phyloP scores from a whole-genome alignment of 106 monocot genomes.

The Dioscorea alata region DNA sequence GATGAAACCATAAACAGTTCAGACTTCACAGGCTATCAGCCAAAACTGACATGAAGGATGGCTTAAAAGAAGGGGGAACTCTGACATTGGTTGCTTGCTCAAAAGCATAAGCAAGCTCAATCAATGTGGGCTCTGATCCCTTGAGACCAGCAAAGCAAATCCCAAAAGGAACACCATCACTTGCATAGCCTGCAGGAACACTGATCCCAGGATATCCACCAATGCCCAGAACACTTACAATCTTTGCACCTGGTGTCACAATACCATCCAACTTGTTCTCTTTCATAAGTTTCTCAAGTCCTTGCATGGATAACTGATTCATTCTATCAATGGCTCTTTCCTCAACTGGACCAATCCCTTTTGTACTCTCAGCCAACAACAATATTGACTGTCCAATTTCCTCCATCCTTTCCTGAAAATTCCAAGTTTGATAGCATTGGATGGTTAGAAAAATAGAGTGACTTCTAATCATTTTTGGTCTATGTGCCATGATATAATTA shows the following conservation, averaged over 20 bases:
- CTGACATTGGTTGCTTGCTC: constrained; percentile 27
- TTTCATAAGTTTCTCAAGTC: constrained; percentile 22
- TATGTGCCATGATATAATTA: too few relatives aligned
- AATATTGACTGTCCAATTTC: constrained; percentile 17
- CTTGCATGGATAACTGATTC: constrained; percentile 7
- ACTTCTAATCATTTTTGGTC: too few relatives aligned
- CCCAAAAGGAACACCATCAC: constrained; percentile 23
- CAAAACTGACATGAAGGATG: too few relatives aligned
- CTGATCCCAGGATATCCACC: constrained; percentile 35
- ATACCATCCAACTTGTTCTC: constrained; percentile 20
- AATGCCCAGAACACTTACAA: constrained; percentile 12
- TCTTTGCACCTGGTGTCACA: constrained; percentile 7
- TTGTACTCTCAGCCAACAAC: constrained; percentile 9
- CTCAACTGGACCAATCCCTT: constrained; percentile 1
- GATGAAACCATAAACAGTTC: too few relatives aligned
- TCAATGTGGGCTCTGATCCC: constrained; percentile 31
- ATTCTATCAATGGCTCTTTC: background rate
- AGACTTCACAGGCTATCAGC: too few relatives aligned
- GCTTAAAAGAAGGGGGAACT: constrained; percentile 12
- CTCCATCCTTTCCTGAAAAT: constrained; percentile 11
- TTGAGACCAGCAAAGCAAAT: constrained; percentile 20
- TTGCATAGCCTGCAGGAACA: constrained; percentile 23
- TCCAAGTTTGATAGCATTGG: too few relatives aligned
- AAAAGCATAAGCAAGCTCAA: constrained; percentile 36
- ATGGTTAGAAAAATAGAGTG: too few relatives aligned